A percentile compares a stretch with the other conserved stretches of the same genome.
Conservation (phyloP, 2,329 filamentous ascomycete genomes). For the Salinomyces thailandicus region DNA sequence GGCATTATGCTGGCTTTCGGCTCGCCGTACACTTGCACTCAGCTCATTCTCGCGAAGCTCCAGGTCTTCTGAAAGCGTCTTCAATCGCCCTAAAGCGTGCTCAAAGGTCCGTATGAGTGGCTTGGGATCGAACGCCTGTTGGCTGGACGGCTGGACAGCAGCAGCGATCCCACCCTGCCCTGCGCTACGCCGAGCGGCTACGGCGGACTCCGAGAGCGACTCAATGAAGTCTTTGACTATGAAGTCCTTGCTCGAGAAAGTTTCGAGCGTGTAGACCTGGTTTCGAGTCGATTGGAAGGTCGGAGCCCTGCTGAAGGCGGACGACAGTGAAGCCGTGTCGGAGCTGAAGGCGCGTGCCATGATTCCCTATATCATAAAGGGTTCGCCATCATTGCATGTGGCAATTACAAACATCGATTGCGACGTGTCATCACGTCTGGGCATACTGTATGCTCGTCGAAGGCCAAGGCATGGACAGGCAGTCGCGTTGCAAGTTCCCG, state of each 20-base stretch:
- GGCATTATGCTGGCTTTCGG: constrained; percentile 83
- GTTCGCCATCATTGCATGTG: no score
- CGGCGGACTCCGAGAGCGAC: constrained; percentile 72
- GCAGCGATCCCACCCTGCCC: constrained; percentile 28
- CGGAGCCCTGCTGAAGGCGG: constrained; percentile 2
- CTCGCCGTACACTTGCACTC: constrained; percentile 76
- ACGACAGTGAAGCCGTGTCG: constrained; percentile 7
- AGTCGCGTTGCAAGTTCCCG: no score
- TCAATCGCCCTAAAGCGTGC: constrained; percentile 57
- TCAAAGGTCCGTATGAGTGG: constrained; percentile 94
- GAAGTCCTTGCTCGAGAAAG: constrained; percentile 62
- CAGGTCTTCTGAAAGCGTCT: constrained; percentile 66
- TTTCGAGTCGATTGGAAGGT: constrained; percentile 1
- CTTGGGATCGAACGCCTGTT: constrained; percentile 72
- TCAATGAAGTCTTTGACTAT: constrained; percentile 98
- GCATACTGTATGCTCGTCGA: no score
- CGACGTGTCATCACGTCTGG: no score
- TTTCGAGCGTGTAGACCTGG: constrained; percentile 65
- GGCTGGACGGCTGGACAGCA: constrained; percentile 17
- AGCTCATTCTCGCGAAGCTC: constrained; percentile 86
- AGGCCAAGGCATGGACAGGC: no score
- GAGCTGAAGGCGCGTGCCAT: constrained; percentile 4
- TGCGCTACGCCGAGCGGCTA: constrained; percentile 69
- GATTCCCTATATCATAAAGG: no score
- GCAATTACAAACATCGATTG: no score